Evolutionary conservation across 331 rosid genomes (phyloP).

Genomic region (Acacia pycnantha): DNA sequence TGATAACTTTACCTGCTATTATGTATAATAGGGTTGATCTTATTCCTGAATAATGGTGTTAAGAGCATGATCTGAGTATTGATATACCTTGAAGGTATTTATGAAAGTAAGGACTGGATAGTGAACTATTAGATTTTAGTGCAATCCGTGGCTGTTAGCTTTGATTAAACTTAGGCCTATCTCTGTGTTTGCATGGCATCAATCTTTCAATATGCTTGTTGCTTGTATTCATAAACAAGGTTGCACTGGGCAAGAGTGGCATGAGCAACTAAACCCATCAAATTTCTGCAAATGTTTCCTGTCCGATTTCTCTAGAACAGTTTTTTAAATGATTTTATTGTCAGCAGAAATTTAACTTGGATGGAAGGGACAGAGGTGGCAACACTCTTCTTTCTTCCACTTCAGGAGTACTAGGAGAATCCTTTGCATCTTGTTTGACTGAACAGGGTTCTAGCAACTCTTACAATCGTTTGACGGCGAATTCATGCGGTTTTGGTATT

Average conservation of each 20-base stretch:
- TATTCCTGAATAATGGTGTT: background rate
- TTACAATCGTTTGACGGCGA: conserved; percentile 21
- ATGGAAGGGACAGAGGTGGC: conserved; percentile 34
- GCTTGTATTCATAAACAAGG: conserved; percentile 2
- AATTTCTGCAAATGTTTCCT: conserved; percentile 4
- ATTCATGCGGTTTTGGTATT: conserved; percentile 20
- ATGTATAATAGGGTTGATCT: background rate
- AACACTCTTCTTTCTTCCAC: conserved; percentile 25
- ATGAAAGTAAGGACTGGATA: conserved; percentile 20
- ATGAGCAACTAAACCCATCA: background rate
- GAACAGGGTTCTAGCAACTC: conserved; percentile 26
- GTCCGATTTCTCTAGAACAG: conserved; percentile 16
- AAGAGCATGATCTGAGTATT: background rate
- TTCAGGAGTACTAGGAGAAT: conserved; percentile 24
- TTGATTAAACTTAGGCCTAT: conserved; percentile 15
- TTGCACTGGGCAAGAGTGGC: conserved; percentile 11
- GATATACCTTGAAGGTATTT: background rate
- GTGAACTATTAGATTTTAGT: conserved; percentile 9
- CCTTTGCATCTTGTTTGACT: conserved; percentile 26
- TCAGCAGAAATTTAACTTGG: conserved; percentile 41
- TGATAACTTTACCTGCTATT: background rate
- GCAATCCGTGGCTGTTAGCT: conserved; percentile 1
- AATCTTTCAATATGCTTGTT: conserved; percentile 2
- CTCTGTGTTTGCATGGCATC: conserved; percentile 7
- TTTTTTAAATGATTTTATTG: conserved; percentile 31